Evolutionary conservation across 2,329 filamentous ascomycete species (phyloP).

Genomic region (Mycogone perniciosa): DNA sequence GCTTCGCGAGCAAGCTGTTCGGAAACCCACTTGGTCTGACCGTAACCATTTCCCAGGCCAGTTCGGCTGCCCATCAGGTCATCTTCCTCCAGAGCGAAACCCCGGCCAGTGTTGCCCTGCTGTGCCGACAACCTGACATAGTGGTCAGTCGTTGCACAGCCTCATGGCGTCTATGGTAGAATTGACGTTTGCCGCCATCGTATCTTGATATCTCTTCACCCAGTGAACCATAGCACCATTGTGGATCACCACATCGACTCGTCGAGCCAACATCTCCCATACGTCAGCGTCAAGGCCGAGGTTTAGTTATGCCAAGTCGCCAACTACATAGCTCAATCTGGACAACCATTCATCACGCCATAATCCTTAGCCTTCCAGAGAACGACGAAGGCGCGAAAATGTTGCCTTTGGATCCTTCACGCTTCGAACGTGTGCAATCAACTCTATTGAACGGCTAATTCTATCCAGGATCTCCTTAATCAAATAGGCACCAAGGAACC

Average conservation of each 20-base stretch:
- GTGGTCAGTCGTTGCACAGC: constrained; percentile 71
- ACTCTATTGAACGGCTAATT: constrained; percentile 18
- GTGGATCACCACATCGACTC: constrained; percentile 70
- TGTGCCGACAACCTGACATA: constrained; percentile 66
- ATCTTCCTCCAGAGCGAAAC: constrained; percentile 66
- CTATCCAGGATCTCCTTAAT: constrained; percentile 64
- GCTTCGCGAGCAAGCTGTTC: constrained; percentile 70
- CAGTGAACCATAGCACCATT: constrained; percentile 81
- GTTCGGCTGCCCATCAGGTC: constrained; percentile 69
- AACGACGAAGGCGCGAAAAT: constrained; percentile 57
- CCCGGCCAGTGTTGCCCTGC: constrained; percentile 45
- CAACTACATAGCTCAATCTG: constrained; percentile 61
- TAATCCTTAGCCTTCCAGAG: constrained; percentile 69
- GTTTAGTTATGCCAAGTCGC: constrained; percentile 65
- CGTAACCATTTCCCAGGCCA: constrained; percentile 80
- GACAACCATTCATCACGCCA: constrained; percentile 65
- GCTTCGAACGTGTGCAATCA: constrained; percentile 68
- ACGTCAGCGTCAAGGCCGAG: constrained; percentile 62
- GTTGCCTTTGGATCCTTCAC: constrained; percentile 56
- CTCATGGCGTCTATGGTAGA: constrained; percentile 69
- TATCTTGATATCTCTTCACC: constrained; percentile 68
- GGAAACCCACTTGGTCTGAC: constrained; percentile 80
- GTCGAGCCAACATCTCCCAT: constrained; percentile 60
- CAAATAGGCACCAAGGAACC: constrained; percentile 76
- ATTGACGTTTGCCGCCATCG: constrained; percentile 71